Base-by-base conservation (phyloP, 257 asterid genomes). In the Solanum etuberosum region DNA sequence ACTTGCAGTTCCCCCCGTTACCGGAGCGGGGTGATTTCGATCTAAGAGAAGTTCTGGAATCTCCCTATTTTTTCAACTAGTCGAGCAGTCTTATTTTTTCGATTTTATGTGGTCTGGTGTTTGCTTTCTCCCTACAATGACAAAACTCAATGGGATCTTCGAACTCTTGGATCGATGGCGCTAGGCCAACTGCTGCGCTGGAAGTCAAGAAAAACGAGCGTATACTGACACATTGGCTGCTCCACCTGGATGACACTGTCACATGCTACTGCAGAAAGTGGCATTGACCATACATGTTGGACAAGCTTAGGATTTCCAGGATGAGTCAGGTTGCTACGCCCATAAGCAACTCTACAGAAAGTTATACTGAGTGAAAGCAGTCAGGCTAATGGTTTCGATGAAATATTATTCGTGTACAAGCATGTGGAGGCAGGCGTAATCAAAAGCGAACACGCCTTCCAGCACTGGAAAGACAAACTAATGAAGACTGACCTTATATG, bases 1-100 rank as follows among this genome's bases (percentile, higher is more conserved):
- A 90, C 9, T 88, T 95, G 77, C 91, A 89, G 31, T 96, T 96
- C 87, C 99, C 99, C 63, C 93, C 98, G 16, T 85, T 95, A 89
- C 99, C 99, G 0, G 97, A 93, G 87, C 93, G 98, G 32, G 99
- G 99, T 86, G 98, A 97, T 86, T 97, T 97, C 21, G 95, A 96
- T 92, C 90, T 97, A 89, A 94, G 88, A 88, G 99, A 97, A 90
- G 99, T 97, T 90, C 87, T 94, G 27, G 91, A 90, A 32, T 93
- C 99, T 27, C 90, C 95, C 43, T 97, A 97, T 90, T 97, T 97
- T 90, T 97, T 97, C 98, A 97, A 96, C 95, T 97, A 95, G 73
- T 61, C 80, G 61, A 13, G 86, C 38, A 32, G 21, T 76, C 78
- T 83, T 72, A 88, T 71, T 88, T 87, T 88, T 88, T 89, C 57